Conservation (phyloP, 2,329 filamentous ascomycete species). For the Ophiostoma novo-ulmi region DNA sequence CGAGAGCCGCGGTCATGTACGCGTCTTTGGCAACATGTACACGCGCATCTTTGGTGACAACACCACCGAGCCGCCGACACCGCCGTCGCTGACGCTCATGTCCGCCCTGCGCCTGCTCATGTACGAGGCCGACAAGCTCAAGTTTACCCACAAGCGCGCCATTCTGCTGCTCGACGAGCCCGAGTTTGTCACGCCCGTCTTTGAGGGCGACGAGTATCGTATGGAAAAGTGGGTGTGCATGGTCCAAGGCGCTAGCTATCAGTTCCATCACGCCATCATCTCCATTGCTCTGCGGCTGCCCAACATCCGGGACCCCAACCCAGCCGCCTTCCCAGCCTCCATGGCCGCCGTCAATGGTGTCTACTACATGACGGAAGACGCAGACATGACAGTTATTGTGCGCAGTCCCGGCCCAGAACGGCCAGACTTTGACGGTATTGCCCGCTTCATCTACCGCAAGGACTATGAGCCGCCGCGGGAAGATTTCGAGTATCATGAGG, state of each 20-base stretch:
- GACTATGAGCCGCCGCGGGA: constrained; percentile 17
- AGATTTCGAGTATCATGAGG: constrained; percentile 6
- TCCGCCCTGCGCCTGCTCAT: constrained; percentile 23
- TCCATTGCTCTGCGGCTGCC: constrained; percentile 20
- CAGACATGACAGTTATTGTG: constrained; percentile 25
- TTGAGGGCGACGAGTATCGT: constrained; percentile 12
- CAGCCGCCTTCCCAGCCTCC: constrained; percentile 16
- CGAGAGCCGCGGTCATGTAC: constrained; percentile 23
- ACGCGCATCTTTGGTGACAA: constrained; percentile 17
- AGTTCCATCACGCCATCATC: constrained; percentile 26
- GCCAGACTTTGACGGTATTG: constrained; percentile 23
- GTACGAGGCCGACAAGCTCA: constrained; percentile 22
- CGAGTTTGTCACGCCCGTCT: constrained; percentile 22
- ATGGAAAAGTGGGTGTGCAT: constrained; percentile 22
- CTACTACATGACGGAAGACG: constrained; percentile 18
- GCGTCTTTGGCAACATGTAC: constrained; percentile 24
- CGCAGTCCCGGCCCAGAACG: constrained; percentile 12
- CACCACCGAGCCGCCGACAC: neutral
- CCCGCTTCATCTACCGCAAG: constrained; percentile 23
- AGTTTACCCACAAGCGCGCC: constrained; percentile 16
- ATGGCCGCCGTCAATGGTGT: constrained; percentile 22
- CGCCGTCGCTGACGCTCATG: constrained; percentile 18
- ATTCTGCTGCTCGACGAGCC: constrained; percentile 27
- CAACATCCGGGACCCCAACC: constrained; percentile 14
- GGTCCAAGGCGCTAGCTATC: constrained; percentile 20